Percentiles rank a stretch among this genome's conserved stretches.
These are phyloP conservation scores for Tolypocladium endophyticum DNA, from an alignment of 2,329 filamentous ascomycete genomes.

Conservation along the genomic window DNA sequence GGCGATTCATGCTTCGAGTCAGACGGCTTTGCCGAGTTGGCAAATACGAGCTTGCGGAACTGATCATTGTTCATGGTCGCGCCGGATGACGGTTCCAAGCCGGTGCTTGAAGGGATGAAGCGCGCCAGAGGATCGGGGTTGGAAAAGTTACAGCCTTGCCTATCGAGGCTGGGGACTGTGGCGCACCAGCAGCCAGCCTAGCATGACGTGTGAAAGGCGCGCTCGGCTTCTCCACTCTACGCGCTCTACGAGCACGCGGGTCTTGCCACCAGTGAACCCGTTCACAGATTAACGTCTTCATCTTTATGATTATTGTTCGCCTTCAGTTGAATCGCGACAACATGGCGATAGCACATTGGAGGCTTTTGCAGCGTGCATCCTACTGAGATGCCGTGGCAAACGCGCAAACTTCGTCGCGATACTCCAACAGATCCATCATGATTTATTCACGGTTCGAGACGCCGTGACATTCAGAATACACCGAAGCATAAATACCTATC, in stretches of 20 bases:
- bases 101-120: background rate
- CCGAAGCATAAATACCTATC: background rate
- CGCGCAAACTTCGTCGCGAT: background rate
- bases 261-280: conserved; percentile 1
- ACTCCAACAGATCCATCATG: background rate
- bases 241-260: conserved; percentile 19
- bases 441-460: background rate
- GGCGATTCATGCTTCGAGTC: conserved; percentile 32
- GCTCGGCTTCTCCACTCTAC: conserved; percentile 23
- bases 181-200: conserved; percentile 19
- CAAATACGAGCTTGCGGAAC: conserved; percentile 69
- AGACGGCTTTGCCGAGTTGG: conserved; percentile 30
- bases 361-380: background rate
- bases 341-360: background rate
- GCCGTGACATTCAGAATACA: background rate
- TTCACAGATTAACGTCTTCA: background rate
- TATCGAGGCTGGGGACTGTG: conserved; percentile 9
- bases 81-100: background rate
- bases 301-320: background rate
- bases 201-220: conserved; percentile 27
- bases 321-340: background rate
- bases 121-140: background rate
- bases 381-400: background rate
- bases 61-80: conserved; percentile 83
- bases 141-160: conserved; percentile 6